Evolutionary conservation across 176 grass and related monocot genomes (phyloP).

Genomic region (Secale cereale): DNA sequence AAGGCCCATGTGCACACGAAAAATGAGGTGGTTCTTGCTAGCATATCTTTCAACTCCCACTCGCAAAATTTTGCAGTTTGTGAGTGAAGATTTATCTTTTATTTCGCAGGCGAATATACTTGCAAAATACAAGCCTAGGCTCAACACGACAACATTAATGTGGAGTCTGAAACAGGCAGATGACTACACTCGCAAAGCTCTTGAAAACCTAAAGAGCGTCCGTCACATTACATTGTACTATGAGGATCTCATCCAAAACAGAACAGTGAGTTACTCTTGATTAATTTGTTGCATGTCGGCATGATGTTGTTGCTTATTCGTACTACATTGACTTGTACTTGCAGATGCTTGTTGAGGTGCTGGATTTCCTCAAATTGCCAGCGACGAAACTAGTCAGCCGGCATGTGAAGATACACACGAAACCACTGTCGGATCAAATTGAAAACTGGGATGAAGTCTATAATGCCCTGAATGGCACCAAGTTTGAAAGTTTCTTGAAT

Average conservation of each 20-base stretch:
- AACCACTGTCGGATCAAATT: conserved; percentile 56
- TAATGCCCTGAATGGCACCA: conserved; percentile 52
- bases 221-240: conserved; percentile 69
- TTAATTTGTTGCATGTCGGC: background rate
- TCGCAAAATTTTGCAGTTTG: background rate
- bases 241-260: conserved; percentile 69
- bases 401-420: conserved; percentile 86
- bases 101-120: conserved; percentile 64
- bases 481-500: conserved; percentile 72
- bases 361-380: conserved; percentile 66
- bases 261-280: conserved; percentile 51
- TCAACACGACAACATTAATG: conserved; percentile 65
- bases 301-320: conserved; percentile 10
- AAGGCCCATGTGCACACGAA: conserved; percentile 85
- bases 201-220: conserved; percentile 54
- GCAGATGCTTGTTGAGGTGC: conserved; percentile 73
- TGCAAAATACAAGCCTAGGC: conserved; percentile 66
- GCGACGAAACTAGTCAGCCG: conserved; percentile 51
- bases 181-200: conserved; percentile 41
- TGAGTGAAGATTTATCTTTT: conserved; percentile 12
- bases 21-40: conserved; percentile 45
- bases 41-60: background rate
- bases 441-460: conserved; percentile 86
- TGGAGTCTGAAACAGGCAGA: conserved; percentile 40
- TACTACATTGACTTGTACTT: background rate